A percentile compares a stretch with the other conserved stretches of the same genome.
These are phyloP conservation scores for Zymoseptoria pseudotritici DNA, from an alignment of 2,329 filamentous ascomycete genomes.

Conservation along the genomic window DNA sequence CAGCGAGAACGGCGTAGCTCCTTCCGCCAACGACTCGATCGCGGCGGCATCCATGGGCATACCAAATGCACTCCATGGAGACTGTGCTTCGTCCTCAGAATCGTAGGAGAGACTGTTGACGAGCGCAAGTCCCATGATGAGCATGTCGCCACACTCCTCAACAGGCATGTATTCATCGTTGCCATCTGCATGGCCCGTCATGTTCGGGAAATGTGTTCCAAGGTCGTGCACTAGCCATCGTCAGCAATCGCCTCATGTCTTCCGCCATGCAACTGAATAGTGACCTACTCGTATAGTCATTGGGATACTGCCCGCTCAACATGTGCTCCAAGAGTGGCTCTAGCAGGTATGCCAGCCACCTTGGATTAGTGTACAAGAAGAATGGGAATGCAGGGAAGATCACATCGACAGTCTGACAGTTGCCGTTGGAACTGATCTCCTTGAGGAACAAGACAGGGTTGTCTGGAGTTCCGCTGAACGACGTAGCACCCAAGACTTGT, in stretches of 20 bases:
- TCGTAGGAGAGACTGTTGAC: conserved; percentile 65
- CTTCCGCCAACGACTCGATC: conserved; percentile 22
- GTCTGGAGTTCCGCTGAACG: conserved; percentile 59
- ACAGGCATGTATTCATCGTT: conserved; percentile 69
- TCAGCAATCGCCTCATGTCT: neutral
- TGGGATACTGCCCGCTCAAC: conserved; percentile 75
- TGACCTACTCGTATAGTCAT: conserved; percentile 55
- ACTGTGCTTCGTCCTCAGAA: conserved; percentile 48
- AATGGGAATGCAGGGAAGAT: conserved; percentile 83
- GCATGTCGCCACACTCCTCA: conserved; percentile 73
- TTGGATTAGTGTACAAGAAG: conserved; percentile 76
- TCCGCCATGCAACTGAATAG: neutral
- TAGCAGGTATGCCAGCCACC: conserved; percentile 70
- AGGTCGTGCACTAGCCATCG: conserved; percentile 57
- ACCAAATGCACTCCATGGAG: conserved; percentile 49
- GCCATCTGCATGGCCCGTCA: conserved; percentile 65
- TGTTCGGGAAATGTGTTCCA: conserved; percentile 64
- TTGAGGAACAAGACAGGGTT: conserved; percentile 73
- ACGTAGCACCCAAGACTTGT: conserved; percentile 65
- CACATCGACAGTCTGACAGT: conserved; percentile 71
- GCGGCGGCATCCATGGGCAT: conserved; percentile 10
- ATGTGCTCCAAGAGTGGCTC: conserved; percentile 77
- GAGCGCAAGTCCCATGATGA: conserved; percentile 57
- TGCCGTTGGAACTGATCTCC: conserved; percentile 72
- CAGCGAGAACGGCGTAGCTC: conserved; percentile 42